A percentile compares a stretch with the other conserved stretches of the same genome.
phyloP scores from a whole-genome alignment of 2,329 filamentous ascomycete genomes.

The Colletotrichum sp. region DNA sequence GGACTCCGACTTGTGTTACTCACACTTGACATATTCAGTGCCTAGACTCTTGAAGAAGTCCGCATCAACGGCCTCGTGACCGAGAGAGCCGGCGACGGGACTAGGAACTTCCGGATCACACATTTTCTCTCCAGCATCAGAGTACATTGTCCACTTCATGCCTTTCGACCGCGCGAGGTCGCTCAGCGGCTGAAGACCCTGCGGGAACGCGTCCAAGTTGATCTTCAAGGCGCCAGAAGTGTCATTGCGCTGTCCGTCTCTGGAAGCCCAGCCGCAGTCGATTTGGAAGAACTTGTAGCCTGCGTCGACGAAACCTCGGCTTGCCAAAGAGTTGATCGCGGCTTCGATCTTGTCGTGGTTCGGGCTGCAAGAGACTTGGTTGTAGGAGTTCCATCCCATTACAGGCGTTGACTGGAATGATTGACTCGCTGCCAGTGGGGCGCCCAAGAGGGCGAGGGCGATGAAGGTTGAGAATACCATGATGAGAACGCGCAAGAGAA shows the following conservation, averaged over 20 bases:
- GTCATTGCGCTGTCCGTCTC: neutral
- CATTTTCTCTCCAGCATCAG: neutral
- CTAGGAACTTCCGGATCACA: neutral
- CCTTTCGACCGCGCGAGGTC: neutral
- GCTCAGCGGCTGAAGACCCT: neutral
- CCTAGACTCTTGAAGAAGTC: neutral
- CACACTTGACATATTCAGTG: slow-evolving; percentile 1
- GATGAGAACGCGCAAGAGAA: neutral
- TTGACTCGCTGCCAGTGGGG: neutral
- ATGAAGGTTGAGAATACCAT: neutral
- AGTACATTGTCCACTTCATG: neutral
- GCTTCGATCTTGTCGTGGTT: neutral
- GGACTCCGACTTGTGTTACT: neutral
- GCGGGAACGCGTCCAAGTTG: neutral
- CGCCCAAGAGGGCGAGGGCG: neutral
- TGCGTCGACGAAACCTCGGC: neutral
- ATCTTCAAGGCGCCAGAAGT: neutral
- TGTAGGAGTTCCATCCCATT: neutral
- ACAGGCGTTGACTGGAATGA: neutral
- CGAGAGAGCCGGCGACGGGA: neutral
- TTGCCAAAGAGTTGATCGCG: neutral
- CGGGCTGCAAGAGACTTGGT: neutral
- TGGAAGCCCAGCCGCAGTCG: neutral
- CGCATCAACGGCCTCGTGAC: neutral
- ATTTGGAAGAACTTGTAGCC: neutral